Conservation (phyloP, 2,329 filamentous ascomycete genomes). For the Hypoxylon sp. region DNA sequence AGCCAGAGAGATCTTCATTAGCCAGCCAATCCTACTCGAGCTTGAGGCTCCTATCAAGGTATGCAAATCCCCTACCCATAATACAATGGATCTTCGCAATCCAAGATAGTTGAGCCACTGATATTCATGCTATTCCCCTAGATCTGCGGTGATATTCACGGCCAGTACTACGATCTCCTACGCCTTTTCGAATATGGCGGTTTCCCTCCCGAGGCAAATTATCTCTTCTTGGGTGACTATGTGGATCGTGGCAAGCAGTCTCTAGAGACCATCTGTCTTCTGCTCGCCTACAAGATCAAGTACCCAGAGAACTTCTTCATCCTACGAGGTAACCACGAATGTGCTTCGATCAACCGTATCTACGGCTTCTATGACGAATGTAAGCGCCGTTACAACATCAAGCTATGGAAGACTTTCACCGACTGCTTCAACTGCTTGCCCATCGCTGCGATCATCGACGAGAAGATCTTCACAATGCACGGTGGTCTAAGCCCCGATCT, state of each 20-base stretch:
- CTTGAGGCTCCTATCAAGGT: slow-evolving; percentile 99
- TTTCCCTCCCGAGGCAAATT: slow-evolving; percentile 98
- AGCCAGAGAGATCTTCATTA: slow-evolving; percentile 99
- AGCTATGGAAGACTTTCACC: slow-evolving; percentile 99
- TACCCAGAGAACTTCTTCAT: slow-evolving; percentile 99
- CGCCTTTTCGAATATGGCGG: slow-evolving; percentile 98
- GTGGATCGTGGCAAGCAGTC: slow-evolving; percentile 99
- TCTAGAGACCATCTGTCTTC: slow-evolving; percentile 96
- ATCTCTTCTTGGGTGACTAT: slow-evolving; percentile 98
- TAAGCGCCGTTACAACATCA: slow-evolving; percentile 99
- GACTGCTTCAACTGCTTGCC: slow-evolving; percentile 99
- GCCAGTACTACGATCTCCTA: slow-evolving; percentile 98
- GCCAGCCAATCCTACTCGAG: slow-evolving; percentile 96
- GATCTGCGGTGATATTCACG: slow-evolving; percentile 99
- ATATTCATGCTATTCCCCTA: slow-evolving; percentile 56
- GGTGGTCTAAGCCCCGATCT: slow-evolving; percentile 96
- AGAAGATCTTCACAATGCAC: slow-evolving; percentile 99
- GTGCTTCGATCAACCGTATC: slow-evolving; percentile 98
- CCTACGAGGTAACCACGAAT: slow-evolving; percentile 98
- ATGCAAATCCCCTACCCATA: slow-evolving; percentile 52
- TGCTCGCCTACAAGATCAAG: slow-evolving; percentile 99
- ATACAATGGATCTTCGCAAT: slow-evolving; percentile 10
- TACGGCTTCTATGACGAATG: slow-evolving; percentile 99
- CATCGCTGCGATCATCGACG: slow-evolving; percentile 98
- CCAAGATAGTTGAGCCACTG: slow-evolving; percentile 27